Base-by-base conservation (phyloP, 2,329 filamentous ascomycete species). In the Trichophyton verrucosum region DNA sequence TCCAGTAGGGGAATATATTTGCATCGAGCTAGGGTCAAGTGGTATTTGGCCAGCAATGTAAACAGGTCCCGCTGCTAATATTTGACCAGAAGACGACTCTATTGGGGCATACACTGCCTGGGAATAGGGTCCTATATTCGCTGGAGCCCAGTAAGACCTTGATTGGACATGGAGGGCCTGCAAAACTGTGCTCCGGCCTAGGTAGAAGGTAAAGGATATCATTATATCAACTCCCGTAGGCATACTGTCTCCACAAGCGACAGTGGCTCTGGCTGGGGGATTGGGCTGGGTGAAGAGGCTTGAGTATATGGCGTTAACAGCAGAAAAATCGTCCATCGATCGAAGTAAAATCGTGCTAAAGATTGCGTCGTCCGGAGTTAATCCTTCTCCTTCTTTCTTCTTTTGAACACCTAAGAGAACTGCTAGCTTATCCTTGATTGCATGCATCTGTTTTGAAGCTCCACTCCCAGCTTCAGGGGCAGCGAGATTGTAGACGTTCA, bases 111-210 rank as follows among this genome's bases (percentile, higher is more conserved):
- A 79, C 57, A 94, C 84, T 3, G 91, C 90, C 75, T 99, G 94
- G 61, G 91, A 96, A 73, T 97, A 97, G 0, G 94, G 94, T 0
- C 94, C 94, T 60, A 99, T 97, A 69, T 97, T 97, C 20, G 94
- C 92, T 0, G 94, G 94, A 0, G 94, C 94, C 94, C 94, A 99
- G 78, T 97, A 97, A 9, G 90, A 95, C 44, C 89, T 80, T 2
- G 88, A 91, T 74, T 97, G 94, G 4, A 99, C 91, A 72, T 99
- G 94, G 1, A 97, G 80, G 0, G 74, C 88, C 61, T 75, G 71
- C 36, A 78, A 73, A 44, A 62, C 60, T 17, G 66, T 65, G 46
- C 67, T 68, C 30, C 64, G 49, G 4, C 70, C 70, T 22, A 73
- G 65, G 62, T 79, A 73, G n/a, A 80, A 67, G 9, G 79, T 71